These are phyloP conservation scores for Russula abietina DNA, from an alignment of 768 basidiomycete genomes.

Conservation along the genomic window DNA sequence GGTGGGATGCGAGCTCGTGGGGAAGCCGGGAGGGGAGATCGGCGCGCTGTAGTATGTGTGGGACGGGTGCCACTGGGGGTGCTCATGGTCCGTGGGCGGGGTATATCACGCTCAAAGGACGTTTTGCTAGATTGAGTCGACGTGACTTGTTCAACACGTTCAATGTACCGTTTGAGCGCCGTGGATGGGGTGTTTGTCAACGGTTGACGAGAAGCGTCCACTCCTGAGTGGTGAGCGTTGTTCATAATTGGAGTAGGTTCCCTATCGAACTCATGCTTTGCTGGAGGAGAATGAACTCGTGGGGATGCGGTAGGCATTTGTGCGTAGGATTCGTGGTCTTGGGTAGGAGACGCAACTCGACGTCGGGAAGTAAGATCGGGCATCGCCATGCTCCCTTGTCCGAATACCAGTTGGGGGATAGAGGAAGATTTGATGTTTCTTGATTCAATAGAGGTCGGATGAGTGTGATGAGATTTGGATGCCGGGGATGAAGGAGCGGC, in stretches of 20 bases:
- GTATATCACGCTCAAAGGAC: background rate
- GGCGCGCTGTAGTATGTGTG: background rate
- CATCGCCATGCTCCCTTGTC: conserved; percentile 68
- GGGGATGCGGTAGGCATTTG: conserved; percentile 7
- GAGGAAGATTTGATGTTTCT: conserved; percentile 39
- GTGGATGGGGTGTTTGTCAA: conserved; percentile 6
- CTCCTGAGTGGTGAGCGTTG: background rate
- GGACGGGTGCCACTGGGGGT: conserved; percentile 25
- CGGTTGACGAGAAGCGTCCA: conserved; percentile 2
- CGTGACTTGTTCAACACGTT: conserved; percentile 18
- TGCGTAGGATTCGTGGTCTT: background rate
- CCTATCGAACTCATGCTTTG: background rate
- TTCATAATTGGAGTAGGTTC: background rate
- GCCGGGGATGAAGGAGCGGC: conserved; percentile 29
- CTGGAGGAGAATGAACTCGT: conserved; percentile 16
- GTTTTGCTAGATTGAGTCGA: conserved; percentile 1
- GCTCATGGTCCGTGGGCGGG: conserved; percentile 23
- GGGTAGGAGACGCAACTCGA: conserved; percentile 3
- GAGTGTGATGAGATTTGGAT: conserved; percentile 65
- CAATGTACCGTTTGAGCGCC: conserved; percentile 21
- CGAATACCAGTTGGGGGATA: conserved; percentile 69
- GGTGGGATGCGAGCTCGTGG: background rate
- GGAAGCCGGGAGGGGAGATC: conserved; percentile 4
- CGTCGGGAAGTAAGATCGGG: conserved; percentile 50
- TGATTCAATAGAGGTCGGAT: conserved; percentile 75